Evolutionary conservation across 2,329 filamentous ascomycete genomes (phyloP), one percentile per base, ranked within the genome.

Genomic region (Akanthomyces muscarius): DNA sequence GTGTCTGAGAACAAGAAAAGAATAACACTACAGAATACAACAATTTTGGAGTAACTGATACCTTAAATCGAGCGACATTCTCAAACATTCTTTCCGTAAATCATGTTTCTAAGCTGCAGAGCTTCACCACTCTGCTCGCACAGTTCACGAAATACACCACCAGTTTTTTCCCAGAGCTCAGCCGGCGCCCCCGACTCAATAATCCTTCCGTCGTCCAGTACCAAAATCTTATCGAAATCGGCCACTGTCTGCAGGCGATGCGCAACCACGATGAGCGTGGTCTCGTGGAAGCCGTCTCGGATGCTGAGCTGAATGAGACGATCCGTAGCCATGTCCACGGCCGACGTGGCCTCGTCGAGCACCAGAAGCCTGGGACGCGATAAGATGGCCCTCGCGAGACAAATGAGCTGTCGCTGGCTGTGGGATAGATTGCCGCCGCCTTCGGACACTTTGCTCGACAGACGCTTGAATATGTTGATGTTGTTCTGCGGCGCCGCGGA

Each of bases 321-420:
- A 71, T 90, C 87, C 0, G 87, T 90, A 50, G 80, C 78, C 83
- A 88, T 87, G 70, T 89, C 87, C 0, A 90, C 86, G 0, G 87
- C 86, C 8, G 81, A 84, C 0, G 88, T 90, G 0, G 88, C 87
- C 74, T 90, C 88, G 69, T 90, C 88, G 0, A 90, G 79, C 2
- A 90, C 82, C 78, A 90, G 85, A 66, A 90, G 83, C 66, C 86
- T 85, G 0, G 87, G 86, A 0, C 83, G 78, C 0, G 81, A 79
- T 21, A 89, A 82, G 66, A 89, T 87, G 48, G 83, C 86, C 61
- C 83, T 82, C 1, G 86, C 86, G 2, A 89, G 80, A 66, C 86
- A 89, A 33, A 89, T 79, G 0, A 89, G 82, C 72, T 89, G 67
- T 21, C 66, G 68, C 48, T 72, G 71, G 65, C 57, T 66, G 25